Evolutionary conservation across 768 basidiomycete genomes (phyloP).

Genomic region (Gymnopilus junonius): DNA sequence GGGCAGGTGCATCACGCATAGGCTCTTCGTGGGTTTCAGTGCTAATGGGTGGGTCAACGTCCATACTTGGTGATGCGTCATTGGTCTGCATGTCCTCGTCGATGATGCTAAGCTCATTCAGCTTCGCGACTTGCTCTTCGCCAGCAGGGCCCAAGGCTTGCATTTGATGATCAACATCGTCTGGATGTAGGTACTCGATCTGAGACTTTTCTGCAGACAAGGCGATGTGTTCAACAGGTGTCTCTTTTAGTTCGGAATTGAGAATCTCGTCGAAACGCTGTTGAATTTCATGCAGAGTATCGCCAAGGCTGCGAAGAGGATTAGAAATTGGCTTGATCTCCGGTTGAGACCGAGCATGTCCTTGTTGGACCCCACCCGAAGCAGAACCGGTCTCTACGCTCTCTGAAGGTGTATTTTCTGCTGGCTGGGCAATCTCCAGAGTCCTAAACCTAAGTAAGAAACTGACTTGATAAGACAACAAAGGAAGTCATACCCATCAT

Average conservation of each 20-base stretch:
- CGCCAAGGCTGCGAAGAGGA: slow-evolving; percentile 80
- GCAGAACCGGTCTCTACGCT: slow-evolving; percentile 33
- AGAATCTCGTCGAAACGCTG: slow-evolving; percentile 87
- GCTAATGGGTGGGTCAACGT: slow-evolving; percentile 41
- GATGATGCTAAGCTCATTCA: slow-evolving; percentile 79
- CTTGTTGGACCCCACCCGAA: slow-evolving; percentile 49
- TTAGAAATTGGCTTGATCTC: slow-evolving; percentile 47
- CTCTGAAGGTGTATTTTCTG: slow-evolving; percentile 16
- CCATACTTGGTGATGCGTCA: slow-evolving; percentile 46
- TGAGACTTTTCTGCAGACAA: slow-evolving; percentile 47
- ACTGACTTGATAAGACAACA: not conserved
- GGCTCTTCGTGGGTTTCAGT: slow-evolving; percentile 31
- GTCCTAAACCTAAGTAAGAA: slow-evolving; percentile 8
- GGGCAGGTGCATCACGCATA: slow-evolving; percentile 17
- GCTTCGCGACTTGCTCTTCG: slow-evolving; percentile 80
- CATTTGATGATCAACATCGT: slow-evolving; percentile 72
- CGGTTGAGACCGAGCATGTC: slow-evolving; percentile 42
- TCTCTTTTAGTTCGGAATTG: slow-evolving; percentile 39
- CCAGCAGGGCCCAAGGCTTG: slow-evolving; percentile 90
- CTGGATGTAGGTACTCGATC: slow-evolving; percentile 79
- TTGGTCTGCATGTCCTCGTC: slow-evolving; percentile 54
- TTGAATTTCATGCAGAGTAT: slow-evolving; percentile 79
- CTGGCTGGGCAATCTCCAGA: slow-evolving; percentile 12
- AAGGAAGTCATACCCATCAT: slow-evolving; percentile 35
- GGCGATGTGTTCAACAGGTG: slow-evolving; percentile 38